Evolutionary conservation across 2,329 filamentous ascomycete genomes (phyloP).

Genomic region (Alternaria postmessia): DNA sequence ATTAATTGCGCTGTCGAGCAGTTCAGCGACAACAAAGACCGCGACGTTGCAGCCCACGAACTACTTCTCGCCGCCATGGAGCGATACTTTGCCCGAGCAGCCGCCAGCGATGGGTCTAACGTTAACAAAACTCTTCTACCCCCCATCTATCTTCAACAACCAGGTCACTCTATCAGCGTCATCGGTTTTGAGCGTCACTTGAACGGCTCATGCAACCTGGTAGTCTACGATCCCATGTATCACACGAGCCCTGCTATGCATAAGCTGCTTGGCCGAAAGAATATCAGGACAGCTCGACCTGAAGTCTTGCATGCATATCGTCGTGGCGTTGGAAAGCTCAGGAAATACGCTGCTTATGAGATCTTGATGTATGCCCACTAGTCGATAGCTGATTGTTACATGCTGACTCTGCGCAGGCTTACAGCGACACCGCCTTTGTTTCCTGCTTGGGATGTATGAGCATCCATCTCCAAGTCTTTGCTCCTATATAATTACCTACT

Average conservation of each 20-base stretch:
- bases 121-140: conserved; percentile 76
- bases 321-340: conserved; percentile 71
- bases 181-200: conserved; percentile 78
- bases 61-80: conserved; percentile 74
- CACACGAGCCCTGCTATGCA: conserved; percentile 71
- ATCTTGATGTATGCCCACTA: conserved; percentile 69
- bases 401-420: conserved; percentile 37
- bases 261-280: conserved; percentile 62
- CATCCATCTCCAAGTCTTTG: conserved; percentile 11
- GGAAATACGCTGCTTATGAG: conserved; percentile 80
- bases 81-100: conserved; percentile 72
- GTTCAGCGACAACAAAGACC: conserved; percentile 57
- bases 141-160: conserved; percentile 90
- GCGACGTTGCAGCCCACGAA: conserved; percentile 57
- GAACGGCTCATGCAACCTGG: conserved; percentile 71
- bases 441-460: conserved; percentile 54
- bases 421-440: conserved; percentile 49
- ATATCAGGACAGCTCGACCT: conserved; percentile 62
- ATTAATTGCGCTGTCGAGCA: conserved; percentile 66
- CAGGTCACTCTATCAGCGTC: conserved; percentile 90
- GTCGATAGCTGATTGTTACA: neutral
- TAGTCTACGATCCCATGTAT: conserved; percentile 91
- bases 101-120: conserved; percentile 61
- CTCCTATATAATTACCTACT: conserved; percentile 28
- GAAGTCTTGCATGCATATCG: conserved; percentile 70